A percentile compares a stretch with the other conserved stretches of the same genome.
phyloP scores from a whole-genome alignment of 192 early-diverging fungal genomes.

The Backusella liffmaniae region DNA sequence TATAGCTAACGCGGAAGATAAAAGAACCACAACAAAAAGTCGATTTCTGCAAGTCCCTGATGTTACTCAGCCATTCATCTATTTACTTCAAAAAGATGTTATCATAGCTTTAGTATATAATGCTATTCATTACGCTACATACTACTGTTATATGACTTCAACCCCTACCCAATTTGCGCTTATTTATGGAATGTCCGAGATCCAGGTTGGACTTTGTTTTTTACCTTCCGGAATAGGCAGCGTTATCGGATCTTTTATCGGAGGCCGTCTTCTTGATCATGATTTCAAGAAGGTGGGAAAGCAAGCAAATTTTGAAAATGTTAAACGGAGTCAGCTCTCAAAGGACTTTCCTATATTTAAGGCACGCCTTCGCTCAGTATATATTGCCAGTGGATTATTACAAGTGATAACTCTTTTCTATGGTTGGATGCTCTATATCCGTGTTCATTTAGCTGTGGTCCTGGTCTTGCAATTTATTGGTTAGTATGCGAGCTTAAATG shows the following conservation, averaged over 20 bases:
- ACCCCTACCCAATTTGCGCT: slow-evolving; percentile 34
- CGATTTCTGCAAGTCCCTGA: slow-evolving; percentile 32
- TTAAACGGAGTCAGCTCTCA: background rate
- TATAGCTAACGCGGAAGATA: background rate
- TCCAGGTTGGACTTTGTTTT: slow-evolving; percentile 43
- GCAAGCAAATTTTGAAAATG: background rate
- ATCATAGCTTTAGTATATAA: slow-evolving; percentile 35
- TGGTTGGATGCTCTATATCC: slow-evolving; percentile 21
- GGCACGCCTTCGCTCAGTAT: slow-evolving; percentile 22
- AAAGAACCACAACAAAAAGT: slow-evolving; percentile 28
- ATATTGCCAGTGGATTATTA: slow-evolving; percentile 9
- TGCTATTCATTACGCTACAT: slow-evolving; percentile 29
- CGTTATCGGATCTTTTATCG: slow-evolving; percentile 37
- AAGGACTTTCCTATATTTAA: slow-evolving; percentile 18
- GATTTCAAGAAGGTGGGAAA: background rate
- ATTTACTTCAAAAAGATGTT: slow-evolving; percentile 26
- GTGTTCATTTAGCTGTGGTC: slow-evolving; percentile 18
- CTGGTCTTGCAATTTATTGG: slow-evolving; percentile 29
- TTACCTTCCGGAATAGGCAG: slow-evolving; percentile 42
- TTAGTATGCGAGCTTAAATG: background rate
- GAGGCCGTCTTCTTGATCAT: slow-evolving; percentile 23
- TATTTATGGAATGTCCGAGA: slow-evolving; percentile 35
- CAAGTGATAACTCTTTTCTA: slow-evolving; percentile 20
- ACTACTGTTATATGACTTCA: slow-evolving; percentile 41
- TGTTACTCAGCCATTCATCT: slow-evolving; percentile 31